A percentile compares a stretch with the other conserved stretches of the same genome.
phyloP scores from a whole-genome alignment of 805 yeast species.

The Barnettozyma siamensis region DNA sequence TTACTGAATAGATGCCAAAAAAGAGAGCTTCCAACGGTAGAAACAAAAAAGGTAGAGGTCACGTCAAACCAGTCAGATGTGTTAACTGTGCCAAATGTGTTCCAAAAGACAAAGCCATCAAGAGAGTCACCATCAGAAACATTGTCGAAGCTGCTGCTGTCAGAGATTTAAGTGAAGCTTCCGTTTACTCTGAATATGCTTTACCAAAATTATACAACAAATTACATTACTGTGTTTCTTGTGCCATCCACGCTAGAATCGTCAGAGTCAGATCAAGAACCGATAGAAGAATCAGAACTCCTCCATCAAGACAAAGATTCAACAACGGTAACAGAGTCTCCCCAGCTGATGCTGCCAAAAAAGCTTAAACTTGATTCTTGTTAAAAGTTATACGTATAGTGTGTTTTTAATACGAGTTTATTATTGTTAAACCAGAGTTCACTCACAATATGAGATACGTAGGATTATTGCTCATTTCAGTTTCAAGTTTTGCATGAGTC shows the following conservation, averaged over 20 bases:
- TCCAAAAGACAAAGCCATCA: constrained; percentile 99
- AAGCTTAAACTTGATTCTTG: constrained; percentile 47
- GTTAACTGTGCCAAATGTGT: constrained; percentile 99
- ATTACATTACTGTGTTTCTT: constrained; percentile 99
- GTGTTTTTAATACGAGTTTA: constrained; percentile 1
- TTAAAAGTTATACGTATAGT: constrained; percentile 8
- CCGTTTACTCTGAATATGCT: constrained; percentile 98
- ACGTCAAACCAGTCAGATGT: constrained; percentile 99
- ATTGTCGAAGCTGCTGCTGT: constrained; percentile 99
- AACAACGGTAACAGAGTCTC: constrained; percentile 92
- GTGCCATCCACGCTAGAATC: constrained; percentile 99
- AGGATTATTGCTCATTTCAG: too few species aligned
- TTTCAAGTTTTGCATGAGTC: too few species aligned
- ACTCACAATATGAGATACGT: too few species aligned
- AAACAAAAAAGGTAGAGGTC: constrained; percentile 99
- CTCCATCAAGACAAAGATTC: constrained; percentile 99
- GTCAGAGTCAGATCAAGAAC: constrained; percentile 99
- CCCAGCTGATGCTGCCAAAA: constrained; percentile 97
- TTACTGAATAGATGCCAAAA: constrained; percentile 75
- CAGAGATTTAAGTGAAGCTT: constrained; percentile 99
- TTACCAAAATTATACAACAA: constrained; percentile 99
- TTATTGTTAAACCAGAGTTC: too few species aligned
- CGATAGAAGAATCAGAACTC: constrained; percentile 98
- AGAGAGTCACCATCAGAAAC: constrained; percentile 99
- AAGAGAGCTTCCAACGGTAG: constrained; percentile 99